Evolutionary conservation across 2,329 filamentous ascomycete species (phyloP), one percentile per base, ranked within the genome.

Genomic region (Alternaria conjuncta): DNA sequence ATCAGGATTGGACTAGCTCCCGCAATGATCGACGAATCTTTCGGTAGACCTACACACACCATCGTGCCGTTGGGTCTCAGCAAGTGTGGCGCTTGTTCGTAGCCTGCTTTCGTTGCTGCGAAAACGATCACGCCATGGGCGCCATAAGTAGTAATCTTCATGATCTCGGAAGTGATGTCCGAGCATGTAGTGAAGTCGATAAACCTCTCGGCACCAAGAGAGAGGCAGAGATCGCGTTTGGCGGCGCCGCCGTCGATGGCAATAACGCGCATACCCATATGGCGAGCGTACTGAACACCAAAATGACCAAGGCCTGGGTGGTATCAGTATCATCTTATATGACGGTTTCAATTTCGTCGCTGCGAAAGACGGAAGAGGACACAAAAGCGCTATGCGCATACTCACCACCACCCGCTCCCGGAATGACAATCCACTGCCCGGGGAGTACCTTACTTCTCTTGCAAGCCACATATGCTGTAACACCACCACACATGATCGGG

Each of bases 91-190:
- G 72, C 73, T 44, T 71, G 65, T n/a, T 77, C 74, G 49, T 78
- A 77, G 3, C 78, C 78, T 49, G 78, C 73, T 59, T 74, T 79
- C 9, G 79, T 76, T 55, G 79, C 78, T 63, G 94, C 93, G 64
- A 97, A 88, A 26, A 97, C 86, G 66, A 97, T 85, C 61, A 94
- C 93, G 32, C 92, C 94, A 73, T 96, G 91, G 9, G 94, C 93
- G 55, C 94, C 94, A 15, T 92, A 75, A 3, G 63, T 70, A 5
- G 83, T 80, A 15, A 84, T 75, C 55, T 84, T 76, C 58, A 83
- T 79, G 3, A 87, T 82, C 36, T 82, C 82, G 10, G 68, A 67
- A 9, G 64, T 53, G 15, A 97, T 82, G 80, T 97, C 90, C 78
- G 89, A 87, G 78, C 87, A 88, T 11, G 68, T 82, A 1, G 67